Percentiles rank a stretch among this genome's conserved stretches.
Evolutionary conservation across 1,284 basidiomycete genomes (phyloP).

Genomic region (Melampsora americana): DNA sequence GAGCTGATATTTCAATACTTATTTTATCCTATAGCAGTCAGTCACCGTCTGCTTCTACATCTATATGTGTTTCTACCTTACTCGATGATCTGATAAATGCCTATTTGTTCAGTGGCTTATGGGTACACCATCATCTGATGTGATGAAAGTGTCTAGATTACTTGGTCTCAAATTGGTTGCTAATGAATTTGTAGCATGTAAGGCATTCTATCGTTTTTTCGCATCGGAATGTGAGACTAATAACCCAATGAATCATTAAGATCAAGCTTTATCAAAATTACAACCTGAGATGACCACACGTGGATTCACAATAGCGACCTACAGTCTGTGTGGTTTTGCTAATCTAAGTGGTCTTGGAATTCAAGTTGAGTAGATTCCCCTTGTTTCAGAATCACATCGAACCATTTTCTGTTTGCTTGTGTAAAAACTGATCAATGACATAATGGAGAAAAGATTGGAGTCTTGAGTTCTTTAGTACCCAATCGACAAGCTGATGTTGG

Average conservation of each 20-base stretch:
- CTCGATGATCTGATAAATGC: neutral
- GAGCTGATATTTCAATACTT: constrained; percentile 77
- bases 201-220: constrained; percentile 56
- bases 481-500: constrained; percentile 2
- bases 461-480: constrained; percentile 23
- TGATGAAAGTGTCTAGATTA: constrained; percentile 58
- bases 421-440: constrained; percentile 67
- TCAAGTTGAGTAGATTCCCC: constrained; percentile 56
- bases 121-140: constrained; percentile 57
- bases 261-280: constrained; percentile 29
- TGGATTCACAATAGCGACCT: constrained; percentile 72
- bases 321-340: constrained; percentile 83
- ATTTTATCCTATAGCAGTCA: constrained; percentile 72
- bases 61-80: neutral
- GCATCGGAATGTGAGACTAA: constrained; percentile 45
- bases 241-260: constrained; percentile 46
- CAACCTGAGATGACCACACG: constrained; percentile 65
- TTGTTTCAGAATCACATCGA: neutral
- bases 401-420: constrained; percentile 70
- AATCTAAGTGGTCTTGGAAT: constrained; percentile 76
- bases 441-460: constrained; percentile 12
- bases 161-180: constrained; percentile 82
- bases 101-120: constrained; percentile 64
- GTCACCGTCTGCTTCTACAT: neutral
- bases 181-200: constrained; percentile 64